These are phyloP conservation scores for Monilinia aucupariae DNA, from an alignment of 2,329 filamentous ascomycete species.

Conservation along the genomic window DNA sequence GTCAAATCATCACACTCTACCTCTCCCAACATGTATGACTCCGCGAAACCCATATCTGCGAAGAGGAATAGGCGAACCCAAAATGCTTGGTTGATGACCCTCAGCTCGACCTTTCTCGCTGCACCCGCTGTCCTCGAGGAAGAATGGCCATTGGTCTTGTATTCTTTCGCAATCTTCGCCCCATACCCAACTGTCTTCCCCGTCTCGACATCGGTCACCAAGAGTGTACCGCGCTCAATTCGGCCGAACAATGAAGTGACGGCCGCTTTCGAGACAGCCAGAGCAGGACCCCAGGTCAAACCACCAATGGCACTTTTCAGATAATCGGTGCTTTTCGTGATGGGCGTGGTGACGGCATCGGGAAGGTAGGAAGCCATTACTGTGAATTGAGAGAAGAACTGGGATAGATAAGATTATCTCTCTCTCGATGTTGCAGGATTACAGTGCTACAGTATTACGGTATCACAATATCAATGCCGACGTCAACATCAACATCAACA, in stretches of 20 bases:
- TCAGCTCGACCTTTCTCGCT: slow-evolving; percentile 47
- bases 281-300: slow-evolving; percentile 38
- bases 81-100: slow-evolving; percentile 60
- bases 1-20: slow-evolving; percentile 62
- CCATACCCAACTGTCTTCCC: slow-evolving; percentile 43
- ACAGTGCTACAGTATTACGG: no score
- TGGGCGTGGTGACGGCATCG: slow-evolving; percentile 36
- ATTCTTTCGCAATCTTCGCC: slow-evolving; percentile 40
- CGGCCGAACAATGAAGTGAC: slow-evolving; percentile 43
- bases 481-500: no score
- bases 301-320: slow-evolving; percentile 41
- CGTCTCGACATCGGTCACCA: slow-evolving; percentile 44
- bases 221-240: slow-evolving; percentile 45
- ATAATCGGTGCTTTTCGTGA: slow-evolving; percentile 38
- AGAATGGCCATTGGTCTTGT: slow-evolving; percentile 31
- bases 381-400: neutral
- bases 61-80: slow-evolving; percentile 66
- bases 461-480: no score
- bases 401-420: no score
- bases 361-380: slow-evolving; percentile 37
- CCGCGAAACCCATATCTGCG: slow-evolving; percentile 66
- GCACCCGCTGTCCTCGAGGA: slow-evolving; percentile 38
- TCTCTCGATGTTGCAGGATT: no score
- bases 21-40: slow-evolving; percentile 66
- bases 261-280: slow-evolving; percentile 42